phyloP scores from a whole-genome alignment of 768 basidiomycete genomes.

The Dentipellis fragilis region DNA sequence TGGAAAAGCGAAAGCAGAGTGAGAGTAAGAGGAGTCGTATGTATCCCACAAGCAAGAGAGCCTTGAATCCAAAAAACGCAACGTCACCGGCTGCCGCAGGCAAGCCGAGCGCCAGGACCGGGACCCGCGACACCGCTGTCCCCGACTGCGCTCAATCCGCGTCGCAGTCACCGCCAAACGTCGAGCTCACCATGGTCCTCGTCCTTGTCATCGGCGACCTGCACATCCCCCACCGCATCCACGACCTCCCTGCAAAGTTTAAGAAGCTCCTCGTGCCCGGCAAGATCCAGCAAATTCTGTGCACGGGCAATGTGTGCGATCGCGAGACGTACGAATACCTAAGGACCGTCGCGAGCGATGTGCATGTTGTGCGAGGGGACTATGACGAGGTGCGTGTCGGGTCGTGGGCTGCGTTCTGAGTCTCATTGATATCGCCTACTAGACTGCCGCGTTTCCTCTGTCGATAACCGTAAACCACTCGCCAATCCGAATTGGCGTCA shows the following conservation, averaged over 20 bases:
- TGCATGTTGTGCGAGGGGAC: constrained; percentile 87
- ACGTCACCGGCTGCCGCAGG: not conserved
- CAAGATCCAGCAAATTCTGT: constrained; percentile 96
- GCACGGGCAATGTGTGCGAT: constrained; percentile 96
- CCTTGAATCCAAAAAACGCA: no score
- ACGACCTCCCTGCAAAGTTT: constrained; percentile 93
- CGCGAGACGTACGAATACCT: constrained; percentile 96
- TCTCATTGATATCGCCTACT: not conserved
- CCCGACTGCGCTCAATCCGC: not conserved
- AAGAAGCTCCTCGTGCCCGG: constrained; percentile 85
- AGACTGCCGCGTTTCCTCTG: constrained; percentile 66
- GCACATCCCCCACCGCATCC: constrained; percentile 84
- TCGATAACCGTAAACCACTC: constrained; percentile 73
- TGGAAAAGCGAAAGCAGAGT: no score
- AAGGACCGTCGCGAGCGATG: constrained; percentile 86
- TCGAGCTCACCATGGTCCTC: constrained; percentile 55
- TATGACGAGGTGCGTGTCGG: constrained; percentile 74
- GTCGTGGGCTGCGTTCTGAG: not conserved
- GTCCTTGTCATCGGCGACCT: constrained; percentile 96
- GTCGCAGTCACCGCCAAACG: not conserved
- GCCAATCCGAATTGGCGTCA: constrained; percentile 83
- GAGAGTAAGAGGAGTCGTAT: no score
- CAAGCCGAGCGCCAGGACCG: not conserved
- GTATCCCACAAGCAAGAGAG: no score
- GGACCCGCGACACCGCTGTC: not conserved